Percentiles rank a stretch among this genome's conserved stretches.
Conservation (phyloP, 768 basidiomycete genomes). For the Leucocoprinus sp. region DNA sequence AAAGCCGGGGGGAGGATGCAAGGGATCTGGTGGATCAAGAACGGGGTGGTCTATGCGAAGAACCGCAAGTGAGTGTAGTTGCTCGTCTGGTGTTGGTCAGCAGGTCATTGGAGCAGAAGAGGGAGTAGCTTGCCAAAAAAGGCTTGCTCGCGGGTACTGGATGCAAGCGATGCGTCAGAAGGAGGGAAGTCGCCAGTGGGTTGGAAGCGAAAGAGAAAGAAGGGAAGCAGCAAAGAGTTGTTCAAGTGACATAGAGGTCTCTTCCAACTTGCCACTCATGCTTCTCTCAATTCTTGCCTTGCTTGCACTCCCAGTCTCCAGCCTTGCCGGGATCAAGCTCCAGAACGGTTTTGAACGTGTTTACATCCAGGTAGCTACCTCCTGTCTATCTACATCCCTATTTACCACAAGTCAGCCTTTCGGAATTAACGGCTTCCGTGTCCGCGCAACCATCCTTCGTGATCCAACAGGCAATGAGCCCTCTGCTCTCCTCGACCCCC, state of each 20-base stretch:
- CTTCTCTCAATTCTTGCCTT: not conserved
- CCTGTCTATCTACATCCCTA: not conserved
- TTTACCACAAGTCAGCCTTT: conserved; percentile 20
- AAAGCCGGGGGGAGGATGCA: conserved; percentile 37
- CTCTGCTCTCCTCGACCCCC: conserved; percentile 28
- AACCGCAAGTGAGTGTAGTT: conserved; percentile 40
- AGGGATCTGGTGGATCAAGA: conserved; percentile 26
- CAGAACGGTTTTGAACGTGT: conserved; percentile 29
- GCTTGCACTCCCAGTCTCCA: conserved; percentile 2
- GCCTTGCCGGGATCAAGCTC: conserved; percentile 20
- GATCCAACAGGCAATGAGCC: conserved; percentile 27
- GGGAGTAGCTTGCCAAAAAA: conserved; percentile 57
- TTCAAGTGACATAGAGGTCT: conserved; percentile 48
- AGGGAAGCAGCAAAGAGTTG: conserved; percentile 51
- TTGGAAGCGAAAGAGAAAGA: conserved; percentile 59
- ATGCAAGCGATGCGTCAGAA: conserved; percentile 50
- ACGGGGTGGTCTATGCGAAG: conserved; percentile 56
- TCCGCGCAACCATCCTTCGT: conserved; percentile 26
- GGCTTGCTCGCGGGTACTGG: conserved; percentile 44
- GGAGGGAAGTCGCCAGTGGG: conserved; percentile 53
- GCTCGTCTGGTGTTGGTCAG: conserved; percentile 40
- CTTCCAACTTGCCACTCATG: too few relatives aligned
- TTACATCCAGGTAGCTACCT: conserved; percentile 22
- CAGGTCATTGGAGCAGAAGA: conserved; percentile 13
- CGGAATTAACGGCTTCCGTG: conserved; percentile 28